Base-by-base conservation (phyloP, 2,329 filamentous ascomycete species). In the Thielaviopsis cerberus region DNA sequence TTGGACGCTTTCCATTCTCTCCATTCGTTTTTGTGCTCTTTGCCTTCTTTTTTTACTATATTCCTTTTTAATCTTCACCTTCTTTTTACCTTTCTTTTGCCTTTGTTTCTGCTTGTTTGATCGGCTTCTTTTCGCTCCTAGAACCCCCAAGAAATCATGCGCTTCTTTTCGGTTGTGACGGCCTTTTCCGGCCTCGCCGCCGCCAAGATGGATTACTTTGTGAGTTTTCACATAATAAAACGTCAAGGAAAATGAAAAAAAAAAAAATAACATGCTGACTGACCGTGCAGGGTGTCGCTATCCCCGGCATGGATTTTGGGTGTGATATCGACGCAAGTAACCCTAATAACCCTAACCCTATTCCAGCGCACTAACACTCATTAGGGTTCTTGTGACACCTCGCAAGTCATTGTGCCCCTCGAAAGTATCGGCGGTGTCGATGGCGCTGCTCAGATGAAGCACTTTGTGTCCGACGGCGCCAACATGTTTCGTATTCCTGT, bases 401-500 rank as follows among this genome's bases (percentile, higher is more conserved):
- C 61, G 24, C 67, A 66, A 6, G 64, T 65, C 20, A 67, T 71
- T 55, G 64, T 71, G 24, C 68, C 68, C 25, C 58, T 68, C 23
- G 62, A 61, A 30, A 62, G 62, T 20, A 60, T 64, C 13, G 63
- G 63, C 24, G 66, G 64, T 26, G 64, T 64, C 26, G 63, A 70
- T 58, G 76, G 74, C 11, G 67, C 69, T 3, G 73, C 67, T 0
- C 78, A 81, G 63, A 81, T 82, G 75, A 69, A 74, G 50, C 77
- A 81, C 63, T 82, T 81, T 63, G 70, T 73, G 51, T 67, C 71
- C 13, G 69, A 77, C 61, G 69, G 70, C 57, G 70, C 81, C 55
- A 81, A 81, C 64, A 72, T 76, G 37, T 81, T 80, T 67, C 68
- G 73, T 22, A 69, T 83, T 8, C 77, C 72, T 64, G 69, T 66